Percentiles rank a stretch among this genome's conserved stretches.
Evolutionary conservation across 768 basidiomycete species (phyloP).

Genomic region (Leccinum incarnatum): DNA sequence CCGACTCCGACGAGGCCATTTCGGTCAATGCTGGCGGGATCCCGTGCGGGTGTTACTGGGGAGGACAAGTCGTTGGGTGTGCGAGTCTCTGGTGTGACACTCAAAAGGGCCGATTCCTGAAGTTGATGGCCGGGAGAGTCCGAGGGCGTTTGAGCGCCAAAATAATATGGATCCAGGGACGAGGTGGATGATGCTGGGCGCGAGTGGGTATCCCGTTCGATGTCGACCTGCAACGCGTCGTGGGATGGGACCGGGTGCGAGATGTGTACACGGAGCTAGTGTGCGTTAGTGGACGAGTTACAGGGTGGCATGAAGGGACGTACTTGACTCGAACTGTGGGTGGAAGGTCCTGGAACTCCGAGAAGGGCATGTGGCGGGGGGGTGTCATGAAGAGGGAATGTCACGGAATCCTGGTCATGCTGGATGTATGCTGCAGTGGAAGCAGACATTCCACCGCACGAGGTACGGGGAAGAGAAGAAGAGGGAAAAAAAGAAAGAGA

Average conservation of each 20-base stretch:
- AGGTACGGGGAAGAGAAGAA: conserved; percentile 13
- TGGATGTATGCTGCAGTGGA: conserved; percentile 37
- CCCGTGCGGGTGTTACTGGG: conserved; percentile 70
- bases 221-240: conserved; percentile 37
- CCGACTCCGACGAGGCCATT: conserved; percentile 90
- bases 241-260: conserved; percentile 39
- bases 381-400: conserved; percentile 37
- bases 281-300: conserved; percentile 1
- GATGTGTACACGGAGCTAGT: conserved; percentile 47
- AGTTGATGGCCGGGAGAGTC: conserved; percentile 58
- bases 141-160: conserved; percentile 67
- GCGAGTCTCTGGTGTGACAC: conserved; percentile 62
- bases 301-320: neutral
- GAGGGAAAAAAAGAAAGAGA: conserved; percentile 22
- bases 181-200: conserved; percentile 76
- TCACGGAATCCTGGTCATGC: conserved; percentile 36
- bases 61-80: conserved; percentile 51
- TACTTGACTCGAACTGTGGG: conserved; percentile 12
- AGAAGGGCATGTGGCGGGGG: conserved; percentile 37
- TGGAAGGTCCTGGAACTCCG: conserved; percentile 30
- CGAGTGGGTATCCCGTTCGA: conserved; percentile 44
- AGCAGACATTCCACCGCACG: conserved; percentile 40
- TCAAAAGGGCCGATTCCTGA: conserved; percentile 34
- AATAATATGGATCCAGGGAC: conserved; percentile 87
- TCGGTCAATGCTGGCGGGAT: conserved; percentile 81